These are phyloP conservation scores for Ophiocordyceps sinensis DNA, from an alignment of 2,329 filamentous ascomycete species.

Conservation along the genomic window DNA sequence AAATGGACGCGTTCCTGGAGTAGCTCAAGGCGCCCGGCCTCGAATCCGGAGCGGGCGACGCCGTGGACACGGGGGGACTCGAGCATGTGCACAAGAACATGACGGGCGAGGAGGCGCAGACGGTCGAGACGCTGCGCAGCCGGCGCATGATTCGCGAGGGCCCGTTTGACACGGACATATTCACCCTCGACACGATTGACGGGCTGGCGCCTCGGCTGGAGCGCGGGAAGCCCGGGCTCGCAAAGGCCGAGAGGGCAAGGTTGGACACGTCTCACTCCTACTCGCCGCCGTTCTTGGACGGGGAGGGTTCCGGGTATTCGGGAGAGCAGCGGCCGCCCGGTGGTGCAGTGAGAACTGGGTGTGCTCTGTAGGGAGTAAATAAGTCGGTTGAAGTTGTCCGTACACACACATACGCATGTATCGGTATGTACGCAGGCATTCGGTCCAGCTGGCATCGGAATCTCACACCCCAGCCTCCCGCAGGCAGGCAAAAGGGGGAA, in stretches of 20 bases:
- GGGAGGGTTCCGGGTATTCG: not conserved
- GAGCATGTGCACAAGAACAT: constrained; percentile 1
- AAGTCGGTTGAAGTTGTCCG: no score
- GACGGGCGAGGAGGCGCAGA: constrained; percentile 4
- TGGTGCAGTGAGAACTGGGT: no score
- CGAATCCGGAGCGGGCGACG: not conserved
- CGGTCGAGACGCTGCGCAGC: constrained; percentile 3
- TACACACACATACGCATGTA: no score
- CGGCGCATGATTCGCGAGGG: constrained; percentile 6
- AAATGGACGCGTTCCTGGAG: constrained; percentile 5
- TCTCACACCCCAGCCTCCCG: no score
- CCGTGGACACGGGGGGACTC: not conserved
- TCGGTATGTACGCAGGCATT: no score
- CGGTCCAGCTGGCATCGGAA: no score
- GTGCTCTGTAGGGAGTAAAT: no score
- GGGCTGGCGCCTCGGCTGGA: constrained; percentile 4
- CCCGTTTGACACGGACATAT: constrained; percentile 6
- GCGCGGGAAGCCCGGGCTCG: constrained; percentile 5
- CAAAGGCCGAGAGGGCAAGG: not conserved
- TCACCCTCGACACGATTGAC: constrained; percentile 5
- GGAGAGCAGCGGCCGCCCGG: not conserved
- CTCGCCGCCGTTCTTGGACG: constrained; percentile 1
- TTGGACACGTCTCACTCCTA: not conserved
- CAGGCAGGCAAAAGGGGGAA: no score
- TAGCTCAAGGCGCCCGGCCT: constrained; percentile 5